phyloP scores from a whole-genome alignment of 2,329 filamentous ascomycete genomes.

The Trichoderma hamatum region DNA sequence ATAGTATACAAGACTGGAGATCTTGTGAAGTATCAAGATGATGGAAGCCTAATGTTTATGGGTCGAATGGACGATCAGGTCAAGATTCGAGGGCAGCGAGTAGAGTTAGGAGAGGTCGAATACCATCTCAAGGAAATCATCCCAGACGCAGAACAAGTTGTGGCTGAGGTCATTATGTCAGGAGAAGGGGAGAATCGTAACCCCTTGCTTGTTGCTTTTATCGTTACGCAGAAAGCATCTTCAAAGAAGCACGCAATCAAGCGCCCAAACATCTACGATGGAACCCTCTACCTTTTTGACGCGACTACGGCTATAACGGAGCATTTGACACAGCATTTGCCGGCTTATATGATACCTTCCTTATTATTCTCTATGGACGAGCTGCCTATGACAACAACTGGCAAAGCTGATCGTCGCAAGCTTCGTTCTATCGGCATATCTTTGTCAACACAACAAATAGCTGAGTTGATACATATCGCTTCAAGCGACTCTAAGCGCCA shows the following conservation, averaged over 20 bases:
- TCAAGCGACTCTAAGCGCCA: no score
- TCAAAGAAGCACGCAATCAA: not conserved
- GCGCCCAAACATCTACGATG: not conserved
- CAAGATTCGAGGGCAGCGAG: conserved; percentile 44
- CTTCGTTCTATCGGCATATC: conserved; percentile 24
- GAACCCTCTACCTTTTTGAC: not conserved
- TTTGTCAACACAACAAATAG: not conserved
- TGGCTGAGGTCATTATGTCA: not conserved
- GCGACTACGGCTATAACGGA: not conserved
- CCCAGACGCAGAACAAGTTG: not conserved
- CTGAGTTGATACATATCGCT: no score
- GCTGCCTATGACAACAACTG: conserved; percentile 29
- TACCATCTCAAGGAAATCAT: not conserved
- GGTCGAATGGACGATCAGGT: conserved; percentile 51
- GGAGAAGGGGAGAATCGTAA: not conserved
- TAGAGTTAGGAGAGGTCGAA: not conserved
- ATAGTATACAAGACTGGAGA: conserved; percentile 44
- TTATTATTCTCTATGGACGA: conserved; percentile 25
- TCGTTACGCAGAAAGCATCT: not conserved
- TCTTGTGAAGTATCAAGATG: conserved; percentile 34
- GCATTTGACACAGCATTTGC: conserved; percentile 22
- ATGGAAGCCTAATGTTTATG: conserved; percentile 37
- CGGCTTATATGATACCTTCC: conserved; percentile 31
- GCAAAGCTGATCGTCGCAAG: conserved; percentile 29
- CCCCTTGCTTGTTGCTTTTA: not conserved